These are phyloP conservation scores for Globisporangium nodosum DNA, from an alignment of 352 stramenopile genomes.

Conservation along the genomic window DNA sequence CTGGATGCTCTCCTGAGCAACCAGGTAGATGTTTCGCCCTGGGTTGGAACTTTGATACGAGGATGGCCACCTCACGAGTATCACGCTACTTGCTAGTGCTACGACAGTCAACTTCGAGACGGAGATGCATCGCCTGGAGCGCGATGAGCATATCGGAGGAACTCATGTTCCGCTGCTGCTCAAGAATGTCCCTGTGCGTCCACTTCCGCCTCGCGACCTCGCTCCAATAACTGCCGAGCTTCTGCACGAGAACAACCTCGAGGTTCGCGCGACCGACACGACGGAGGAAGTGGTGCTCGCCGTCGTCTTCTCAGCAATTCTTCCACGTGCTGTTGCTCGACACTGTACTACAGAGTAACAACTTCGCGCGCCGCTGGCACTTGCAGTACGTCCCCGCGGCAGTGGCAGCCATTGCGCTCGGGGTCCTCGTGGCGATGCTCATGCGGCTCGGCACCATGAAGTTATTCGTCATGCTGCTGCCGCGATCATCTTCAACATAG, in stretches of 20 bases:
- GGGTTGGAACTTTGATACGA: too few species aligned
- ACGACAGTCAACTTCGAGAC: too few species aligned
- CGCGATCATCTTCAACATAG: constrained; percentile 94
- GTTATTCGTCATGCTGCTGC: constrained; percentile 91
- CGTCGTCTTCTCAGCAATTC: constrained; percentile 51
- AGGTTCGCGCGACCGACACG: constrained; percentile 15
- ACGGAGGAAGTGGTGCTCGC: constrained; percentile 58
- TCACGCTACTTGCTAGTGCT: too few species aligned
- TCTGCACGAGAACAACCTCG: constrained; percentile 23
- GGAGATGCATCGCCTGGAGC: too few species aligned
- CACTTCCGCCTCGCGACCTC: too few species aligned
- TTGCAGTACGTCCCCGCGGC: constrained; percentile 68
- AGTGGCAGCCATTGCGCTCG: constrained; percentile 45
- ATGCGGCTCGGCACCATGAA: constrained; percentile 87
- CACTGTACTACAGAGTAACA: constrained; percentile 72
- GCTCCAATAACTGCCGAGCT: constrained; percentile 1
- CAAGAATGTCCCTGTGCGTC: too few species aligned
- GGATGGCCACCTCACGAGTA: too few species aligned
- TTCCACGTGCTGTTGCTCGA: constrained; percentile 68
- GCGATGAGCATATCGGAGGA: too few species aligned
- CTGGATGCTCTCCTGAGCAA: too few species aligned
- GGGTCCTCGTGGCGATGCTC: constrained; percentile 37
- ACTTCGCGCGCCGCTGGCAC: constrained; percentile 64
- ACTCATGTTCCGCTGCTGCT: too few species aligned
- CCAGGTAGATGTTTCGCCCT: too few species aligned